phyloP scores from a whole-genome alignment of 345 rosid genomes.

The Aurinia saxatilis region DNA sequence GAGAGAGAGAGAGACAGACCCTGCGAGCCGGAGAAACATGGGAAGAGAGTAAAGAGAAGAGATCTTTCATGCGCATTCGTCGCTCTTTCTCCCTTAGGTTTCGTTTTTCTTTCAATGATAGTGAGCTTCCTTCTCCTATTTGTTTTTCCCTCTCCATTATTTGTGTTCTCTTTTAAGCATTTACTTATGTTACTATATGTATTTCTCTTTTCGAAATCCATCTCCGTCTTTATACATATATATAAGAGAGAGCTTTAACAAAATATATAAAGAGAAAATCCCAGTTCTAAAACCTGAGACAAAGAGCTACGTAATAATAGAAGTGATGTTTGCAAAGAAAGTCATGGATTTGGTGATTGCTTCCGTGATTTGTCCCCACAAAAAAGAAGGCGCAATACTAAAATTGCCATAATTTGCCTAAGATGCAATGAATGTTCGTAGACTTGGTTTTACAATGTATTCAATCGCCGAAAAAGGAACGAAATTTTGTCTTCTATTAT shows the following conservation, averaged over 20 bases:
- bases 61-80: conserved; percentile 22
- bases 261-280: not conserved
- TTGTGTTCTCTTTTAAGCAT: not conserved
- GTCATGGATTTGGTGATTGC: no score
- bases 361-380: no score
- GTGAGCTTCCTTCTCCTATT: conserved; percentile 15
- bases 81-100: conserved; percentile 26
- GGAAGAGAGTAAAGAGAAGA: conserved; percentile 12
- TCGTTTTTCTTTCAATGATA: conserved; percentile 9
- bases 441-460: no score
- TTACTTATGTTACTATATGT: not conserved
- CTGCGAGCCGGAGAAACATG: conserved; percentile 2
- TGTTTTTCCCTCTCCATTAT: conserved; percentile 1
- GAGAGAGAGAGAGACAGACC: not conserved
- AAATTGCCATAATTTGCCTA: no score
- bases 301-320: no score
- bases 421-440: no score
- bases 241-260: no score
- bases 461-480: no score
- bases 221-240: not conserved
- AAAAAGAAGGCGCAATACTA: no score
- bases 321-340: no score
- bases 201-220: not conserved
- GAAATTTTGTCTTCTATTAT: no score
- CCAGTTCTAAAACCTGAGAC: not conserved